Base-by-base conservation (phyloP, 768 basidiomycete genomes). In the Macrolepiota fuliginosa region DNA sequence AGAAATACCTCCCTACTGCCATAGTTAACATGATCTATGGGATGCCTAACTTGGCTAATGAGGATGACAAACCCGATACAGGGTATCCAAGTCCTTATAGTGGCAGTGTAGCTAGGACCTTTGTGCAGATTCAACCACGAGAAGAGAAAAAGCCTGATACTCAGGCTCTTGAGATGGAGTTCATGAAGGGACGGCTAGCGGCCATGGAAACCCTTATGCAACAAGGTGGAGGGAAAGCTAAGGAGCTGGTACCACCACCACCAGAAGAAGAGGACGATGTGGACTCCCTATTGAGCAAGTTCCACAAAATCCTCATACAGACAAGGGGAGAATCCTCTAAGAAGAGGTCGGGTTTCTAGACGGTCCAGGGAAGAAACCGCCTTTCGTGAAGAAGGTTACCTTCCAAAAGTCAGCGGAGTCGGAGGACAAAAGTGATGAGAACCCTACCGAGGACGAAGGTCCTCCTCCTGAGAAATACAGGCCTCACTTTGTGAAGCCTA, bases 271-370 rank as follows among this genome's bases (percentile, higher is more conserved):
- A 49, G 2, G 10, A 17, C 25, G 3, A 10, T 19, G 22, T 36
- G 4, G 19, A 27, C 1, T 22, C n/a, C n/a, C n/a, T 62, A n/a
- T 32, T 62, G 2, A 2, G 15, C 9, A 32, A 49, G 35, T 9
- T 55, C 1, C 35, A 10, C 6, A 37, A 39, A 1, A 45, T 54
- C 3, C 27, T 25, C 4, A n/a, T 25, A 6, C 39, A 46, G 25
- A 35, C 45, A 1, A 45, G 49, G 32, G 15, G 22, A 0, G 39
- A 1, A 1, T n/a, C n/a, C n/a, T n/a, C n/a, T n/a, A 10, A 0
- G 4, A 45, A 52, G 11, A 39, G 58, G n/a, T 25, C 15, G 50
- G 62, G 29, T 63, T 63, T 63, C 50, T 56, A 58, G 24, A 25
- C 22, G 2, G 50, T 58, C 52, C 49, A 42, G 53, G 47, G 62